Percentiles rank a stretch among this genome's conserved stretches.
These are phyloP conservation scores for Candida ortonii DNA, from an alignment of 805 yeast genomes.

Conservation along the genomic window DNA sequence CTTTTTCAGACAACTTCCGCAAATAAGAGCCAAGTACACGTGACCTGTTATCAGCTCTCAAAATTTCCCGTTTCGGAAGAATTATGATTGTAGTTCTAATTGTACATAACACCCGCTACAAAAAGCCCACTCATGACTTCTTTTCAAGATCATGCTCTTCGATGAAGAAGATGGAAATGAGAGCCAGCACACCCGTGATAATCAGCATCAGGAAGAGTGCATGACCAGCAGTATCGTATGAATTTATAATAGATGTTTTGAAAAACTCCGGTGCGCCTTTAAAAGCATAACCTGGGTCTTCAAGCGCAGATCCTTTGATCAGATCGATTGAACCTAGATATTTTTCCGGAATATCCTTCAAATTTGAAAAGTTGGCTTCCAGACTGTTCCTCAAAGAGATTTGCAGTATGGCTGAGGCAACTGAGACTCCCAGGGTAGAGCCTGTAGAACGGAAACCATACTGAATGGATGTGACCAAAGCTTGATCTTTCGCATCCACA, in stretches of 20 bases:
- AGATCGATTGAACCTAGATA: constrained; percentile 8
- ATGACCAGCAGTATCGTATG: constrained; percentile 52
- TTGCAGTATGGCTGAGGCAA: constrained; percentile 48
- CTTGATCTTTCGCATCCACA: constrained; percentile 67
- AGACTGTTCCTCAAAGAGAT: constrained; percentile 12
- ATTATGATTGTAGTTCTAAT: background rate
- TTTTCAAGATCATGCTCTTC: constrained; percentile 12
- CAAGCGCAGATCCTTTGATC: constrained; percentile 16
- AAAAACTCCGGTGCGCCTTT: constrained; percentile 48
- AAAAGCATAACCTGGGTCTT: constrained; percentile 25
- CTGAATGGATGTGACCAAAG: constrained; percentile 84
- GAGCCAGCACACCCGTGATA: constrained; percentile 16
- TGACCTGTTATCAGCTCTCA: no score
- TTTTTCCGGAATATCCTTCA: constrained; percentile 16
- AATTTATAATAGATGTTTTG: constrained; percentile 40
- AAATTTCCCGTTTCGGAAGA: no score
- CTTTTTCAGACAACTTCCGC: no score
- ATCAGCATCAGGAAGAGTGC: constrained; percentile 46
- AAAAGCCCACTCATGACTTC: no score
- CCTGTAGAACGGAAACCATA: constrained; percentile 63
- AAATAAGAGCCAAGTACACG: no score
- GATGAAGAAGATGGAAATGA: constrained; percentile 8
- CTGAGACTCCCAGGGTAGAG: constrained; percentile 50
- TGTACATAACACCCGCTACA: no score
- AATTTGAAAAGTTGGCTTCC: constrained; percentile 9